phyloP scores from a whole-genome alignment of 176 grass and related monocot species.

The Eremochloa ophiuroides region DNA sequence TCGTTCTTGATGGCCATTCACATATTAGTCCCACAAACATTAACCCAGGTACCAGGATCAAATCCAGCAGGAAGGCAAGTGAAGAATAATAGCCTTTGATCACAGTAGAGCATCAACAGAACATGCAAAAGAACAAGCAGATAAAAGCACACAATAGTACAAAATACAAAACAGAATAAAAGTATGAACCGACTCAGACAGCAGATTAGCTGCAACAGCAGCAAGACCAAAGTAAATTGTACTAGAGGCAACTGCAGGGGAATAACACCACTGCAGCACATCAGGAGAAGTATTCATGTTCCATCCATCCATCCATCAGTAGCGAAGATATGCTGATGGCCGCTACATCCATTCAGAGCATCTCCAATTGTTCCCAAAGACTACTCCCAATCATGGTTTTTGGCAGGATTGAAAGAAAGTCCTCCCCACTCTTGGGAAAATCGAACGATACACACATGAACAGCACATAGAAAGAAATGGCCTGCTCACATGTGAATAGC shows the following conservation, averaged over 20 bases:
- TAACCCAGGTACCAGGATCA: too few species aligned
- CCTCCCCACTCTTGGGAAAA: not conserved
- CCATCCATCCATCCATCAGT: too few species aligned
- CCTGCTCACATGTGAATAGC: not conserved
- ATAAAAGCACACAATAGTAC: not conserved
- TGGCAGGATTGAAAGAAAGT: not conserved
- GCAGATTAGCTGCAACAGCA: not conserved
- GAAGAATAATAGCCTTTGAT: not conserved
- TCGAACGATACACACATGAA: not conserved
- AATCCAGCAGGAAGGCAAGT: too few species aligned
- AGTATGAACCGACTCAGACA: not conserved
- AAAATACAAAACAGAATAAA: too few species aligned
- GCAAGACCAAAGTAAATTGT: too few species aligned
- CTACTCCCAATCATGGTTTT: not conserved
- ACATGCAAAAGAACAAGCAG: not conserved
- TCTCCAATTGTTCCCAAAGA: too few species aligned
- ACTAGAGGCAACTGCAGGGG: too few species aligned
- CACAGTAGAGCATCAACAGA: not conserved
- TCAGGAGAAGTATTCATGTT: too few species aligned
- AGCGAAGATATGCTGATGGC: too few species aligned
- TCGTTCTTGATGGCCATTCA: too few species aligned
- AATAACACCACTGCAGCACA: too few species aligned
- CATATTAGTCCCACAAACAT: too few species aligned
- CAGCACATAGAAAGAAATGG: not conserved
- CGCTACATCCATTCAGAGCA: not conserved